A percentile compares a stretch with the other conserved stretches of the same genome.
Evolutionary conservation across 1,139 yeast species (phyloP).

Genomic region (Hyphopichia burtonii): DNA sequence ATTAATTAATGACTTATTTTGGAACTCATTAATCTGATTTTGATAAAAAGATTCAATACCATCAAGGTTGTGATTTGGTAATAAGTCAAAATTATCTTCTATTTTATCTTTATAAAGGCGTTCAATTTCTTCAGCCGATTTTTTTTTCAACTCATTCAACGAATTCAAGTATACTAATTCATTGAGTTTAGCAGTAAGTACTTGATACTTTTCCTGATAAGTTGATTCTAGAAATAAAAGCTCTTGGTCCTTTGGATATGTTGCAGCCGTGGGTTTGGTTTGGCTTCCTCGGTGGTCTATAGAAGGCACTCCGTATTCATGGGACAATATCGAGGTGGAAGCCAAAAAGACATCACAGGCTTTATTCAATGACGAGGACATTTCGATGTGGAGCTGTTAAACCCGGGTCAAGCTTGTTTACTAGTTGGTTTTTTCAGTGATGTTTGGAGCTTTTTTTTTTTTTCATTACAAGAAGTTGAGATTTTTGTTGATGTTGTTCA

Average conservation of each 20-base stretch:
- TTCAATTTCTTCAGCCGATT: constrained; percentile 12
- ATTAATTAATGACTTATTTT: constrained; percentile 24
- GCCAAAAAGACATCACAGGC: constrained; percentile 1
- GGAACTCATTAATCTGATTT: constrained; percentile 21
- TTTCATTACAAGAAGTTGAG: no score
- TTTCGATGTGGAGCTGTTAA: not conserved
- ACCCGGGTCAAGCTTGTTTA: not conserved
- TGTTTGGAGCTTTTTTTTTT: not conserved
- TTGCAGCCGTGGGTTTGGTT: not conserved
- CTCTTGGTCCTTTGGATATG: constrained; percentile 1
- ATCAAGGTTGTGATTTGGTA: constrained; percentile 15
- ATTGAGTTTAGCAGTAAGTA: constrained; percentile 25
- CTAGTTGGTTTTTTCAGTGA: not conserved
- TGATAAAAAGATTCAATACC: constrained; percentile 20
- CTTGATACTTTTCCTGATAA: constrained; percentile 20
- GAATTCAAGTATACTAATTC: constrained; percentile 29
- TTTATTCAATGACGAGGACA: constrained; percentile 2
- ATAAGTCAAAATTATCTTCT: constrained; percentile 9
- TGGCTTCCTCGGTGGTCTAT: not conserved
- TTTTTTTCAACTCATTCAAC: constrained; percentile 16
- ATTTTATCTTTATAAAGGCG: constrained; percentile 10
- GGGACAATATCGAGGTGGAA: constrained; percentile 3
- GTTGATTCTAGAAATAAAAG: constrained; percentile 16
- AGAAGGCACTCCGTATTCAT: constrained; percentile 4
- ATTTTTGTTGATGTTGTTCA: no score